phyloP scores from a whole-genome alignment of 768 basidiomycete species.

The Leccinum barrowsii region DNA sequence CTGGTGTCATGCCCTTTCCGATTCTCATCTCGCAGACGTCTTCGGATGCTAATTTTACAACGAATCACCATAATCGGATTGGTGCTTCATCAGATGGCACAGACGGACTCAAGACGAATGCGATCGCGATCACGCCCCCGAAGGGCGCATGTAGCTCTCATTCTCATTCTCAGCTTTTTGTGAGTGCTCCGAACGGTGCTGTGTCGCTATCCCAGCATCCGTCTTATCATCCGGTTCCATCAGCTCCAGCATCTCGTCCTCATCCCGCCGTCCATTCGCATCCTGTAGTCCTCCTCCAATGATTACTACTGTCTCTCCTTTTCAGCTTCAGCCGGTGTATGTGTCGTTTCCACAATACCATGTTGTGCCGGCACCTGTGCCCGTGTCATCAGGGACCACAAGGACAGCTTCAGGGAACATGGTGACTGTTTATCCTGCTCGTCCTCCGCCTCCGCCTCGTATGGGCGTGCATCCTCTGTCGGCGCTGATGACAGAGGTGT shows the following conservation, averaged over 20 bases:
- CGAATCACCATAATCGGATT: neutral
- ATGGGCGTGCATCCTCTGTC: neutral
- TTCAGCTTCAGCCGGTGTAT: constrained; percentile 17
- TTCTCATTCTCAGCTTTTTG: neutral
- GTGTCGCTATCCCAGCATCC: neutral
- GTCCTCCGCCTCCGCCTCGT: neutral
- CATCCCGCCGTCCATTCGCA: constrained; percentile 6
- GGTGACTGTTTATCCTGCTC: neutral
- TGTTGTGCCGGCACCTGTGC: neutral
- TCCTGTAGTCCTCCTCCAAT: constrained; percentile 12
- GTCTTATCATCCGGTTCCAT: no score
- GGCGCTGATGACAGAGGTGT: no score
- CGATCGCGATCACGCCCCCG: neutral
- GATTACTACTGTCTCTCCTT: constrained; percentile 12
- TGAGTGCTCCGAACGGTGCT: neutral
- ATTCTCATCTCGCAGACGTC: constrained; percentile 12
- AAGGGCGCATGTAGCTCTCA: no score
- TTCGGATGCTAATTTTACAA: neutral
- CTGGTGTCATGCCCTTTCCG: constrained; percentile 17
- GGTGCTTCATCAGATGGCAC: neutral
- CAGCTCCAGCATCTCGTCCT: neutral
- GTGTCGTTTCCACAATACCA: constrained; percentile 22
- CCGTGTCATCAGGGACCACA: neutral
- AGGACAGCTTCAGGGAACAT: neutral
- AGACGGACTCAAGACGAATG: constrained; percentile 8